A percentile compares a stretch with the other conserved stretches of the same genome.
These are phyloP conservation scores for Nitzschia inconspicua DNA, from an alignment of 108 stramenopile genomes.

Conservation along the genomic window DNA sequence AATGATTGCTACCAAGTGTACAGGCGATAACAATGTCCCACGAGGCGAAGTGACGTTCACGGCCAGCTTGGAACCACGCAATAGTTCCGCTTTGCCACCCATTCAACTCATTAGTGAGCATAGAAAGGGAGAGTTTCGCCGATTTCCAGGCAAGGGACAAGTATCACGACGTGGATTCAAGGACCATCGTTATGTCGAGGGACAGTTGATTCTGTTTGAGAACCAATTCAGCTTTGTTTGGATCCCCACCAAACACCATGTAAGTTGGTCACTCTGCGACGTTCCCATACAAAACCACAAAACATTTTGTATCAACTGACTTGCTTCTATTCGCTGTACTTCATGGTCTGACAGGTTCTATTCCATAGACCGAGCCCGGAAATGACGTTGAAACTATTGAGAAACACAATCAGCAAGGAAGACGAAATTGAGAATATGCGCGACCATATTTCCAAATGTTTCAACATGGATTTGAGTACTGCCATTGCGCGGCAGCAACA, in stretches of 20 bases:
- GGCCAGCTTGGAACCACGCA: conserved; percentile 43
- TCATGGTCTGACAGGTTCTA: too few relatives aligned
- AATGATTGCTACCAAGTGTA: conserved; percentile 72
- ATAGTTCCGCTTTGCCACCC: conserved; percentile 35
- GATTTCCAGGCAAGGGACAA: conserved; percentile 60
- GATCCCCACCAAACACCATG: conserved; percentile 70
- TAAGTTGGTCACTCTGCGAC: too few relatives aligned
- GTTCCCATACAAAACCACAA: not conserved
- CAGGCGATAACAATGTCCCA: conserved; percentile 75
- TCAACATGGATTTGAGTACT: conserved; percentile 44
- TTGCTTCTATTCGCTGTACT: not conserved
- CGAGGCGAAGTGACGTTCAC: conserved; percentile 66
- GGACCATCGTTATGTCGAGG: conserved; percentile 68
- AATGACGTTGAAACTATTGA: conserved; percentile 38
- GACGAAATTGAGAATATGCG: conserved; percentile 50
- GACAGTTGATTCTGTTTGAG: conserved; percentile 70
- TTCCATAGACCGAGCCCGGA: conserved; percentile 73
- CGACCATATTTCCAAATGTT: conserved; percentile 50
- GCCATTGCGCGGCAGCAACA: conserved; percentile 25
- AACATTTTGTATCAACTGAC: not conserved
- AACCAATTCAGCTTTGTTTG: conserved; percentile 78
- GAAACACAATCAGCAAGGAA: conserved; percentile 44
- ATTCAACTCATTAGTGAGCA: conserved; percentile 47
- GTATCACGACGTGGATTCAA: conserved; percentile 57
- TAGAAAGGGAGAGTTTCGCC: conserved; percentile 43